phyloP scores from a whole-genome alignment of 441 rosid species.

The Dalechampia spathulata region DNA sequence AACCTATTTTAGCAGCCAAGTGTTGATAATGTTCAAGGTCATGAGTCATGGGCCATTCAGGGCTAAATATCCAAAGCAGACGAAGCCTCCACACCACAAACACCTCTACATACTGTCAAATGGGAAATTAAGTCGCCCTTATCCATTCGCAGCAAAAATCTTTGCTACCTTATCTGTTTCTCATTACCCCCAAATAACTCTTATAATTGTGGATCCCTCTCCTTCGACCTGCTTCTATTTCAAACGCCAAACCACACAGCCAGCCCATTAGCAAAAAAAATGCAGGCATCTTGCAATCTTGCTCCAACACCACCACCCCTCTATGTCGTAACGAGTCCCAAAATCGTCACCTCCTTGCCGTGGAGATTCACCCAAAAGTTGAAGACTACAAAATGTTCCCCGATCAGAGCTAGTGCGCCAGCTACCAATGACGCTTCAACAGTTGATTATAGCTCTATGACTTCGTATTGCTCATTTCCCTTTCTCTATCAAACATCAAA shows the following conservation, averaged over 20 bases:
- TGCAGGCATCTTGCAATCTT: constrained; percentile 33
- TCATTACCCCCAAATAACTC: not conserved
- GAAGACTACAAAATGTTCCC: constrained; percentile 13
- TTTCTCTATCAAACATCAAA: not conserved
- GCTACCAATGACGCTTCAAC: constrained; percentile 19
- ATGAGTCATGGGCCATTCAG: too few species aligned
- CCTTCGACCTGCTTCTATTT: not conserved
- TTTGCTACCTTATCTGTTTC: constrained; percentile 26
- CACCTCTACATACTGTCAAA: not conserved
- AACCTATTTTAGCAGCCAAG: too few species aligned
- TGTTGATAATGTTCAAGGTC: too few species aligned
- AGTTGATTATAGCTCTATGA: constrained; percentile 38
- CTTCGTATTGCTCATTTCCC: constrained; percentile 26
- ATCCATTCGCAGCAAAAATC: constrained; percentile 23
- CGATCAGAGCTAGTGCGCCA: constrained; percentile 19
- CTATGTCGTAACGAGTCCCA: constrained; percentile 16
- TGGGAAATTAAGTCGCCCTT: too few species aligned
- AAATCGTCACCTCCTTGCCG: constrained; percentile 15
- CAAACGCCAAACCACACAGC: not conserved
- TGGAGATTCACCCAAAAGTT: constrained; percentile 19
- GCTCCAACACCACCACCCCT: constrained; percentile 19
- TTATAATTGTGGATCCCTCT: not conserved
- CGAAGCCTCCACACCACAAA: not conserved
- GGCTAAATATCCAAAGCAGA: not conserved
- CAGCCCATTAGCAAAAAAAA: constrained; percentile 8